Evolutionary conservation across 441 rosid species (phyloP).

Genomic region (Gossypium armourianum): DNA sequence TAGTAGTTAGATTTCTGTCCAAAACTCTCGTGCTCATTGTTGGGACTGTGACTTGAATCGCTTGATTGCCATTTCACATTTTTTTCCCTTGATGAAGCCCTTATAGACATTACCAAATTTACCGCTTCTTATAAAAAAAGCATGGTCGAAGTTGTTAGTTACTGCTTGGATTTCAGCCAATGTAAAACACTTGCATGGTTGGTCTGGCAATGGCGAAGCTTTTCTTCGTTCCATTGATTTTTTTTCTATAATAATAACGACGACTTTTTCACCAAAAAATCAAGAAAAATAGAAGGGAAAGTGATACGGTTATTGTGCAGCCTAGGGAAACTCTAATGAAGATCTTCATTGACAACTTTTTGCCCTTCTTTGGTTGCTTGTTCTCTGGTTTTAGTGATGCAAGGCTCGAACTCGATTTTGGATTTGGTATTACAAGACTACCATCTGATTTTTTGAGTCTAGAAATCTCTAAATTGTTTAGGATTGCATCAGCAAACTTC

Average conservation of each 20-base stretch:
- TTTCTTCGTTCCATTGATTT: not conserved
- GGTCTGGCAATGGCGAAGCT: not conserved
- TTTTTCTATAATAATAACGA: not conserved
- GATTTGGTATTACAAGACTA: constrained; percentile 12
- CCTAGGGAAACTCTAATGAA: not conserved
- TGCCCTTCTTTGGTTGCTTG: not conserved
- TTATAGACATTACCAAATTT: constrained; percentile 48
- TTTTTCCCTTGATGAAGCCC: constrained; percentile 32
- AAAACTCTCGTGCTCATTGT: constrained; percentile 38
- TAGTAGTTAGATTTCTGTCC: constrained; percentile 45
- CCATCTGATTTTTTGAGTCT: constrained; percentile 17
- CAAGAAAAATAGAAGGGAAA: not conserved
- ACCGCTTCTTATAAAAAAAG: constrained; percentile 33
- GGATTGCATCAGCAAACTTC: constrained; percentile 11
- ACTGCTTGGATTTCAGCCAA: constrained; percentile 17
- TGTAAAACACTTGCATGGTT: not conserved
- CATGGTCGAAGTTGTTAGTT: constrained; percentile 33
- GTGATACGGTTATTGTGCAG: not conserved
- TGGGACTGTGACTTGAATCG: constrained; percentile 26
- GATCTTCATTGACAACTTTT: not conserved
- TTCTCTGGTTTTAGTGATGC: not conserved
- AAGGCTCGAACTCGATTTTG: not conserved
- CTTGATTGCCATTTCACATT: constrained; percentile 30
- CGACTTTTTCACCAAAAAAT: not conserved
- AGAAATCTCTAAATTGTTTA: constrained; percentile 29